These are phyloP conservation scores for Melanogaster broomeanus DNA, from an alignment of 768 basidiomycete genomes.

Conservation along the genomic window DNA sequence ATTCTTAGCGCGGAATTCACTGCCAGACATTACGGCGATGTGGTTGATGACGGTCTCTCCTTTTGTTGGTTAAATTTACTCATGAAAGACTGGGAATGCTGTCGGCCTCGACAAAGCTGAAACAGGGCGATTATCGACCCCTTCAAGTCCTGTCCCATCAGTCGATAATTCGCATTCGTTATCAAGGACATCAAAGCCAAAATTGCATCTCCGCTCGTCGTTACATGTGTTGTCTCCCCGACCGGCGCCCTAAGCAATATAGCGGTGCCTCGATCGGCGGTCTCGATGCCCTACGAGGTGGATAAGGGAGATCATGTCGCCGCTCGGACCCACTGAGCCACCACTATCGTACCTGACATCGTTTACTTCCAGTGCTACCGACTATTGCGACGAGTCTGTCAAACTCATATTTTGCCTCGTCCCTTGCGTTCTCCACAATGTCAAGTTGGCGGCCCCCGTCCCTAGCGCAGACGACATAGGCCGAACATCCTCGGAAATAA, in stretches of 20 bases:
- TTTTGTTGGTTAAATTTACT: too few species aligned
- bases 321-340: background rate
- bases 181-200: background rate
- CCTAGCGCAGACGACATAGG: background rate
- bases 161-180: conserved; percentile 3
- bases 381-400: background rate
- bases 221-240: conserved; percentile 12
- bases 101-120: too few species aligned
- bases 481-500: conserved; percentile 18
- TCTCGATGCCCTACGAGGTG: background rate
- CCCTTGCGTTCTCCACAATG: background rate
- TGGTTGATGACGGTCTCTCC: too few species aligned
- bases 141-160: background rate
- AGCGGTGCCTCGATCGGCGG: background rate
- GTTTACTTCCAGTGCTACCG: background rate
- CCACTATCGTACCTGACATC: background rate
- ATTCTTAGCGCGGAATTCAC: background rate
- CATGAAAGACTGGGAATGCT: too few species aligned
- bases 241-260: conserved; percentile 2
- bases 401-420: background rate
- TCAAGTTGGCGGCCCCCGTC: background rate
- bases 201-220: conserved; percentile 5
- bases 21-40: too few species aligned
- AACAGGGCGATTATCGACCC: too few species aligned
- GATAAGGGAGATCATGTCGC: too few species aligned